Evolutionary conservation across 495 filamentous ascomycete species (phyloP), one percentile per base, ranked within the genome.

Genomic region (Penicillium ucsense): DNA sequence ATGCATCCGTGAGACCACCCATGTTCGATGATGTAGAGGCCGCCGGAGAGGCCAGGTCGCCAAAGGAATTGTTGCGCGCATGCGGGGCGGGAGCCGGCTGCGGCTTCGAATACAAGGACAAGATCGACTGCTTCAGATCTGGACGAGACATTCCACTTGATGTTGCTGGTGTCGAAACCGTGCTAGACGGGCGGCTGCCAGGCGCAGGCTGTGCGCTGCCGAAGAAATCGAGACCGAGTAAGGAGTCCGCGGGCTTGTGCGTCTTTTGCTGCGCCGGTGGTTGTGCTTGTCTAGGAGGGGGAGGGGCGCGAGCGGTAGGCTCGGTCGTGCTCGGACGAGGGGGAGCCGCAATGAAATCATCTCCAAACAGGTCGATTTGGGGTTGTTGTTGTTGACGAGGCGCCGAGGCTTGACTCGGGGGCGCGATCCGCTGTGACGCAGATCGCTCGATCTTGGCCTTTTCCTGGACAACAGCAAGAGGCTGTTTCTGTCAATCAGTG

Each of bases 61-160:
- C 85, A 59, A 88, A 85, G 0, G 83, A 81, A 40, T 70, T 62
- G 40, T 76, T 78, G 29, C 82, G 82, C 50, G 77, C 75, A 48
- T 76, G 71, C 47, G 77, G 72, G 34, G 64, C 58, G 43, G 78
- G 80, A 27, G 68, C 57, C 7, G 73, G 75, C 11, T 84, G 86
- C 36, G 86, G 83, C 36, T 90, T 88, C 34, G 92, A 86, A 60
- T 98, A 98, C 6, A 98, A 74, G 3, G 94, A 97, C 8, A 98
- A 69, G 47, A 98, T 98, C 8, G 91, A 96, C 62, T 95, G 90
- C 64, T 97, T 97, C 35, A 98, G 72, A 63, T 98, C 92, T 2
- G 94, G 91, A 35, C 92, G 76, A 37, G 90, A 95, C 53, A 86
- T 80, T 31, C 73, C 72, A 11, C 68, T 68, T 5, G 76, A 57